A percentile compares a stretch with the other conserved stretches of the same genome.
Conservation (phyloP, 768 basidiomycete species). For the Termitomyces sp. region DNA sequence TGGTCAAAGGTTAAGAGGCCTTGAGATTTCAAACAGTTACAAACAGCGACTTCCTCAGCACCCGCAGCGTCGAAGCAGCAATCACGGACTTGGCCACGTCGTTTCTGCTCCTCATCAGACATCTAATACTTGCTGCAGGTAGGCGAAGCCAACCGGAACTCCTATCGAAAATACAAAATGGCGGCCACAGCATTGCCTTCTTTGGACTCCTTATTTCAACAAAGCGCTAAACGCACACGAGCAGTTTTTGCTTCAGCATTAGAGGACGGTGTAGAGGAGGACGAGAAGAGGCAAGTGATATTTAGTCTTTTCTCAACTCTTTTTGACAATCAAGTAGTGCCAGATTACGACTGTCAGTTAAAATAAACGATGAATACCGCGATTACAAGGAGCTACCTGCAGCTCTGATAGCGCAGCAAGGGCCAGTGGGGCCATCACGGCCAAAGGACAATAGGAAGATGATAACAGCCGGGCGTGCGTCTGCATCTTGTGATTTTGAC, state of each 20-base stretch:
- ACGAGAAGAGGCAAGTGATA: conserved; percentile 61
- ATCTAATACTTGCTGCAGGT: neutral
- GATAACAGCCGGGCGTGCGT: conserved; percentile 67
- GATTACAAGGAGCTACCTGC: conserved; percentile 83
- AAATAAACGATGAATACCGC: conserved; percentile 86
- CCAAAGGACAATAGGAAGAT: conserved; percentile 60
- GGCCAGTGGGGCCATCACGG: conserved; percentile 71
- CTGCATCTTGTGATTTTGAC: conserved; percentile 10
- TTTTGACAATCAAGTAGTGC: conserved; percentile 34
- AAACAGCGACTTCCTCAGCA: conserved; percentile 15
- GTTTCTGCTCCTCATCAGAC: neutral
- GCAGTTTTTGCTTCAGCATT: conserved; percentile 63
- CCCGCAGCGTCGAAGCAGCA: conserved; percentile 2
- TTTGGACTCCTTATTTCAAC: conserved; percentile 57
- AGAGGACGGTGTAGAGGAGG: conserved; percentile 55
- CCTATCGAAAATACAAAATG: conserved; percentile 16
- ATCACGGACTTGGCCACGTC: neutral
- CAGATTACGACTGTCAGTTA: conserved; percentile 71
- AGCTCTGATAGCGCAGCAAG: conserved; percentile 75
- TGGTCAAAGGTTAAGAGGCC: conserved; percentile 15
- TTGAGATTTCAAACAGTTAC: conserved; percentile 13
- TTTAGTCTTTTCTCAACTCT: neutral
- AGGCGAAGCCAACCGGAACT: neutral
- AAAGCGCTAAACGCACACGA: conserved; percentile 65
- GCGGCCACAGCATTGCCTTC: conserved; percentile 53